These are phyloP conservation scores for Chlamydomonas incerta DNA, from an alignment of 139 green algal genomes.

Conservation along the genomic window DNA sequence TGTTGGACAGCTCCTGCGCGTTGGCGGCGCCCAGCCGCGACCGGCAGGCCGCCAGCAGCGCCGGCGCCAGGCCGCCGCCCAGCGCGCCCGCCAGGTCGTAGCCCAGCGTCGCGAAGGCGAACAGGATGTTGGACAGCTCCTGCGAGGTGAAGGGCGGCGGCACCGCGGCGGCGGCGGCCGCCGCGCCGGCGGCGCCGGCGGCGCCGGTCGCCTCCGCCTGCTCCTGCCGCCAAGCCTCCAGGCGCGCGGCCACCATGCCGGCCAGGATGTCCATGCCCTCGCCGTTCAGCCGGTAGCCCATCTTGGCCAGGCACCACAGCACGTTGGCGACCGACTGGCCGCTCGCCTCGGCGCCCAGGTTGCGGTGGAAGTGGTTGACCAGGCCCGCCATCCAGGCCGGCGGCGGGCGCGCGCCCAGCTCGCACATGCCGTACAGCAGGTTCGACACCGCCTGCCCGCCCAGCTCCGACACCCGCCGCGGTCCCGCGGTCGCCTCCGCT, in stretches of 20 bases:
- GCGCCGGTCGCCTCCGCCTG: not conserved
- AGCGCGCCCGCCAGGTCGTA: not conserved
- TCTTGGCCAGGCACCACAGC: slow-evolving; percentile 39
- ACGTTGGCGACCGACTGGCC: slow-evolving; percentile 34
- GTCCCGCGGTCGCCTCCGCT: not conserved
- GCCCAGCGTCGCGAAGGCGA: slow-evolving; percentile 13
- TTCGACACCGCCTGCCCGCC: slow-evolving; percentile 17
- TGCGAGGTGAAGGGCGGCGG: slow-evolving; percentile 26
- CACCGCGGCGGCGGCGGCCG: not conserved
- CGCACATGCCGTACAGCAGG: slow-evolving; percentile 34
- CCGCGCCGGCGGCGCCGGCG: not conserved
- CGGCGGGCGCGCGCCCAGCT: slow-evolving; percentile 25
- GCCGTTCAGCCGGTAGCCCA: slow-evolving; percentile 35
- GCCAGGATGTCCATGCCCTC: slow-evolving; percentile 35
- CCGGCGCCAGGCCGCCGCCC: not conserved
- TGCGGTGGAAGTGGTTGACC: slow-evolving; percentile 39
- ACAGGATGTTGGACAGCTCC: slow-evolving; percentile 34
- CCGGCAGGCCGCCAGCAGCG: slow-evolving; percentile 13
- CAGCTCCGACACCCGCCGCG: not conserved
- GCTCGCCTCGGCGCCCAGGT: slow-evolving; percentile 13
- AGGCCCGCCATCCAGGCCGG: slow-evolving; percentile 26
- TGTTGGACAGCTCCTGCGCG: slow-evolving; percentile 52
- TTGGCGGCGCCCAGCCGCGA: slow-evolving; percentile 16
- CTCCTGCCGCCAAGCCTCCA: slow-evolving; percentile 5
- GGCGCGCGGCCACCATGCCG: not conserved